Evolutionary conservation across 306 rosid genomes (phyloP).

Genomic region (Chamaecrista fasciculata): DNA sequence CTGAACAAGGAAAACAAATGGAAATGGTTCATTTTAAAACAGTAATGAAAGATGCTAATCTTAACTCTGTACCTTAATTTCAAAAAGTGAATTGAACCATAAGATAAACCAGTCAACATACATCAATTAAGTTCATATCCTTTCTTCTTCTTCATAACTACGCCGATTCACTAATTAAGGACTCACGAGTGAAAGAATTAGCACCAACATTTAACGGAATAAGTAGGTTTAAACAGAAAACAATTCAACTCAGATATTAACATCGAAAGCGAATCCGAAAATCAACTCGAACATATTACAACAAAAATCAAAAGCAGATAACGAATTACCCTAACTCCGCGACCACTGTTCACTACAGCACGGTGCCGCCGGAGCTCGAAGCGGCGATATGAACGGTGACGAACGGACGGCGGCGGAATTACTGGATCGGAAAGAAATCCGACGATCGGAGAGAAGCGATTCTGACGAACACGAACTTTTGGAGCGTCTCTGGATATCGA

Average conservation of each 20-base stretch:
- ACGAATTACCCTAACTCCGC: constrained; percentile 40
- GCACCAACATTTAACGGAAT: not conserved
- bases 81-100: not conserved
- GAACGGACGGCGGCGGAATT: not conserved
- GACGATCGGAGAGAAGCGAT: not conserved
- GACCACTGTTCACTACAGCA: constrained; percentile 31
- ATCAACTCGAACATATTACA: not conserved
- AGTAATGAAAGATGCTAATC: not conserved
- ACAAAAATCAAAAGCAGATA: constrained; percentile 19
- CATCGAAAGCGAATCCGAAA: not conserved
- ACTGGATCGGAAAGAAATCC: constrained; percentile 24
- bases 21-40: not conserved
- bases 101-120: not conserved
- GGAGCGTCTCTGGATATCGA: not conserved
- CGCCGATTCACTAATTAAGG: not conserved
- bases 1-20: not conserved
- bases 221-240: not conserved
- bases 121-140: not conserved
- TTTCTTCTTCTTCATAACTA: not conserved
- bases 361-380: constrained; percentile 42
- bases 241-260: not conserved
- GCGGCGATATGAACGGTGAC: constrained; percentile 29
- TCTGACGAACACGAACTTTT: not conserved
- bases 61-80: not conserved
- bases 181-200: not conserved